A percentile compares a stretch with the other conserved stretches of the same genome.
phyloP scores from a whole-genome alignment of 2,329 filamentous ascomycete genomes.

The Trichoderma polysporum region DNA sequence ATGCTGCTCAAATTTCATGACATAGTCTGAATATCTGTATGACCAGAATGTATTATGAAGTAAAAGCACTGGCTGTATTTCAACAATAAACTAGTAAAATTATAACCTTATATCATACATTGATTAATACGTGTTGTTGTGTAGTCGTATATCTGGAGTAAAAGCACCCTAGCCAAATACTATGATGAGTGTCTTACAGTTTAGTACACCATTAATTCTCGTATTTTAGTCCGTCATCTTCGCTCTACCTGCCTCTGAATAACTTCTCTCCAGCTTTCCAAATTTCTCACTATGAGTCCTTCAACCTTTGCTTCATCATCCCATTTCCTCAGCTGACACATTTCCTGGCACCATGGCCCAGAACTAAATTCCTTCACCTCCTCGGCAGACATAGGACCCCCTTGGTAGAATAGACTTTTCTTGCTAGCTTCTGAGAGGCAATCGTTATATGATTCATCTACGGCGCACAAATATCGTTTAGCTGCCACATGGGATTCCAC shows the following conservation, averaged over 20 bases:
- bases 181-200: neutral
- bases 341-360: neutral
- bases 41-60: constrained; percentile 10
- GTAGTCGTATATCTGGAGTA: neutral
- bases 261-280: neutral
- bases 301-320: neutral
- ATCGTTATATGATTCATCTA: neutral
- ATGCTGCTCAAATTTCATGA: neutral
- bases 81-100: neutral
- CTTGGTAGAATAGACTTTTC: neutral
- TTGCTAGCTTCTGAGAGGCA: neutral
- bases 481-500: constrained; percentile 10
- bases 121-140: neutral
- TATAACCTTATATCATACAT: neutral
- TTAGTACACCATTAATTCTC: too few relatives aligned
- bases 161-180: too few relatives aligned
- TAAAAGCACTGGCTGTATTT: neutral
- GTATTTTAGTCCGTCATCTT: neutral
- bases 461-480: neutral
- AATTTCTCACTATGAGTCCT: neutral
- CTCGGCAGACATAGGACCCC: neutral
- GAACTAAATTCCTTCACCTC: neutral
- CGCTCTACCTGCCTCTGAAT: neutral
- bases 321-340: constrained; percentile 2
- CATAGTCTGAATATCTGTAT: neutral